Evolutionary conservation across 2,329 filamentous ascomycete species (phyloP).

Genomic region (Neocucurbitaria cava): DNA sequence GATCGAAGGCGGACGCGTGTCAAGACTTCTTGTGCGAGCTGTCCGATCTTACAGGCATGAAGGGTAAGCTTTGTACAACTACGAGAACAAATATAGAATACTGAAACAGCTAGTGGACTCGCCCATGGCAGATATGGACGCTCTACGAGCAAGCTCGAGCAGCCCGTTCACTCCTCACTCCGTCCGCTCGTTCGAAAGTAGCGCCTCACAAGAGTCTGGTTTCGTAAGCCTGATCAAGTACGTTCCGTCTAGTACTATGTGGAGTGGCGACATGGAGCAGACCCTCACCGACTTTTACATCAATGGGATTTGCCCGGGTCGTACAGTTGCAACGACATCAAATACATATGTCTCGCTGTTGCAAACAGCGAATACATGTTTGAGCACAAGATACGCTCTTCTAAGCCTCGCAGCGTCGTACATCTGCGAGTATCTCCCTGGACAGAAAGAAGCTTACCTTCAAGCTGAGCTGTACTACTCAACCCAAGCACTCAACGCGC

Average conservation of each 20-base stretch:
- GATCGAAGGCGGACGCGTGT: conserved; percentile 42
- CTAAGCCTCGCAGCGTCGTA: conserved; percentile 44
- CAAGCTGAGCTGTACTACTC: conserved; percentile 45
- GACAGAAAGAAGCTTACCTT: conserved; percentile 36
- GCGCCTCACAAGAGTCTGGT: conserved; percentile 29
- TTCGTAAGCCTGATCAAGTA: conserved; percentile 40
- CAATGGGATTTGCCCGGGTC: conserved; percentile 41
- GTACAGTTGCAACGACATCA: conserved; percentile 32
- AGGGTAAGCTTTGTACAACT: conserved; percentile 23
- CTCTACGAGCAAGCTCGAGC: conserved; percentile 26
- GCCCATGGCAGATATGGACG: conserved; percentile 33
- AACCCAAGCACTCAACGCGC: conserved; percentile 37
- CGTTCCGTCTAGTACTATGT: conserved; percentile 26
- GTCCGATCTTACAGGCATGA: conserved; percentile 39
- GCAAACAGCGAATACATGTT: conserved; percentile 30
- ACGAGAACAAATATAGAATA: not conserved
- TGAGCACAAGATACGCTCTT: conserved; percentile 40
- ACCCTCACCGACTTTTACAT: conserved; percentile 41
- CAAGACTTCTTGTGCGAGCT: conserved; percentile 44
- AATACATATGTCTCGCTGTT: conserved; percentile 38
- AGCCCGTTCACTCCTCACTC: conserved; percentile 38
- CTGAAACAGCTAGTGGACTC: conserved; percentile 35
- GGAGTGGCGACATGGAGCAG: conserved; percentile 35
- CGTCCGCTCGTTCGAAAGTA: conserved; percentile 33
- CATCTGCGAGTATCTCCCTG: conserved; percentile 37